Evolutionary conservation across 1,284 basidiomycete genomes (phyloP).

Genomic region (Fomitopsis betulina): DNA sequence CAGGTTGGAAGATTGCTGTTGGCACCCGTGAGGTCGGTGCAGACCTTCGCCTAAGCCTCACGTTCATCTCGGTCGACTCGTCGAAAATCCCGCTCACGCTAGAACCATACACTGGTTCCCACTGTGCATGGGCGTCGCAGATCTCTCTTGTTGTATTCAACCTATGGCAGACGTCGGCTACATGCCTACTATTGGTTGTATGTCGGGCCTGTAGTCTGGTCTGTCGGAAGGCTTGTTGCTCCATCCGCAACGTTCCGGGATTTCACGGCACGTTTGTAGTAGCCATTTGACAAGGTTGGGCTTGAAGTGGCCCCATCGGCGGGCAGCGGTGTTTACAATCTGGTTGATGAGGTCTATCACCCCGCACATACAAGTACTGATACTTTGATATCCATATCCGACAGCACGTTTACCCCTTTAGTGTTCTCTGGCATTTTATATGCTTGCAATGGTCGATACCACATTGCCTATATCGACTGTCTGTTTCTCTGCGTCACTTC

Average conservation of each 20-base stretch:
- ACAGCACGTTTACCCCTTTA: slow-evolving; percentile 71
- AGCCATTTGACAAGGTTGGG: no score
- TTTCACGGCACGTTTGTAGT: no score
- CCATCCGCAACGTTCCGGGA: no score
- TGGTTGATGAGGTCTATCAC: background rate
- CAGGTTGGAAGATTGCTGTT: no score
- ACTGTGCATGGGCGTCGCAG: no score
- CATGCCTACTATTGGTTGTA: background rate
- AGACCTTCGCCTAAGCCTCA: no score
- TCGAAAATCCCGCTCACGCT: no score
- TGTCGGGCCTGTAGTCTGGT: background rate
- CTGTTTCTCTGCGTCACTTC: slow-evolving; percentile 76
- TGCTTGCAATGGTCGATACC: slow-evolving; percentile 63
- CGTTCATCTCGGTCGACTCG: no score
- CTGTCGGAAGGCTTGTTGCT: no score
- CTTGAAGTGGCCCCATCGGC: background rate
- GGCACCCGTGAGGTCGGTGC: no score
- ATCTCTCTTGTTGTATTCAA: no score
- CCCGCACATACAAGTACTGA: background rate
- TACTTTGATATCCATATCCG: background rate
- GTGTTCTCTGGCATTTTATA: slow-evolving; percentile 73
- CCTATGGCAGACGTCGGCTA: background rate
- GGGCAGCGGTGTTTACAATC: background rate
- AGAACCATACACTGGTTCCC: no score
- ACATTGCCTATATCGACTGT: slow-evolving; percentile 68